Evolutionary conservation across 306 rosid genomes (phyloP).

Genomic region (Cucumis sativus): Cucumber_9930_V3 NC_026656.2:20678001-20678500

Average conservation of each 20-base stretch:
- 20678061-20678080: too few relatives aligned
- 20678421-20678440: neutral
- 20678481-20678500: neutral
- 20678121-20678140: too few relatives aligned
- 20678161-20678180: too few relatives aligned
- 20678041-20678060: too few relatives aligned
- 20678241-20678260: too few relatives aligned
- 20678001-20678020: neutral
- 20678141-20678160: too few relatives aligned
- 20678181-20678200: too few relatives aligned
- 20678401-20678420: neutral
- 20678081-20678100: too few relatives aligned
- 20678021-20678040: neutral
- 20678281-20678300: neutral
- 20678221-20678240: too few relatives aligned
- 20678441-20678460: neutral
- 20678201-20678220: too few relatives aligned
- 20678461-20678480: neutral
- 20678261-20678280: neutral
- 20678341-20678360: neutral
- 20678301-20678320: neutral
- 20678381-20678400: neutral
- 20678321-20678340: neutral
- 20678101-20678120: too few relatives aligned
- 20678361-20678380: neutral